These are phyloP conservation scores for Fusarium foetens DNA, from an alignment of 2,329 filamentous ascomycete species.

Conservation along the genomic window DNA sequence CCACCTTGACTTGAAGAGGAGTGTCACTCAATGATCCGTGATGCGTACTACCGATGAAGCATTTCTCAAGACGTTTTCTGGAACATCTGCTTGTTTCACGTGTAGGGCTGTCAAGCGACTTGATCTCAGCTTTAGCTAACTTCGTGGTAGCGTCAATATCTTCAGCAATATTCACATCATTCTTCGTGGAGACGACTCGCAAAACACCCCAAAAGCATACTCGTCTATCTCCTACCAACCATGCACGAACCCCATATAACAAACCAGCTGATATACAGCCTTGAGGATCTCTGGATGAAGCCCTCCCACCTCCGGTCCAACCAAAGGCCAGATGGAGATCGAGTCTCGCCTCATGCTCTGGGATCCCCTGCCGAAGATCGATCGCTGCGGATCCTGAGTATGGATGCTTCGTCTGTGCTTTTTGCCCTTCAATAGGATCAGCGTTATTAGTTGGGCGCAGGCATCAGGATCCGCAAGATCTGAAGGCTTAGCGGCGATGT, in stretches of 20 bases:
- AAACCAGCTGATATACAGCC: not conserved
- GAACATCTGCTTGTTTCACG: not conserved
- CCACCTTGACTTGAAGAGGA: conserved; percentile 20
- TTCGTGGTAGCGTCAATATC: not conserved
- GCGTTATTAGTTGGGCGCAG: not conserved
- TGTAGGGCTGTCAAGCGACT: not conserved
- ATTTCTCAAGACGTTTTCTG: not conserved
- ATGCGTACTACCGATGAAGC: not conserved
- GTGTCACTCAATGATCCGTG: conserved; percentile 1
- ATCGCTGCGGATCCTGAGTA: conserved; percentile 38
- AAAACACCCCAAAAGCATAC: not conserved
- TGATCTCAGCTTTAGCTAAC: accelerated
- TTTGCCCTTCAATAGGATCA: conserved; percentile 8
- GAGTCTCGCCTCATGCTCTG: not conserved
- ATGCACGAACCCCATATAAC: not conserved
- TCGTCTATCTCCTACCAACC: not conserved
- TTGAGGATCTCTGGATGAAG: not conserved
- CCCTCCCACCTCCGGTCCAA: not conserved
- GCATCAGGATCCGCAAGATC: conserved; percentile 10
- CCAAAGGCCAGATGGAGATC: conserved; percentile 1
- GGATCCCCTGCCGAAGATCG: conserved; percentile 29
- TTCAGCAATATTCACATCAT: accelerated
- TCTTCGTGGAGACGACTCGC: not conserved
- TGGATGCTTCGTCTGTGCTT: conserved; percentile 31
- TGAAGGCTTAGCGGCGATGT: conserved; percentile 18